Conservation (phyloP, 345 rosid genomes). For the Populus alba region DNA sequence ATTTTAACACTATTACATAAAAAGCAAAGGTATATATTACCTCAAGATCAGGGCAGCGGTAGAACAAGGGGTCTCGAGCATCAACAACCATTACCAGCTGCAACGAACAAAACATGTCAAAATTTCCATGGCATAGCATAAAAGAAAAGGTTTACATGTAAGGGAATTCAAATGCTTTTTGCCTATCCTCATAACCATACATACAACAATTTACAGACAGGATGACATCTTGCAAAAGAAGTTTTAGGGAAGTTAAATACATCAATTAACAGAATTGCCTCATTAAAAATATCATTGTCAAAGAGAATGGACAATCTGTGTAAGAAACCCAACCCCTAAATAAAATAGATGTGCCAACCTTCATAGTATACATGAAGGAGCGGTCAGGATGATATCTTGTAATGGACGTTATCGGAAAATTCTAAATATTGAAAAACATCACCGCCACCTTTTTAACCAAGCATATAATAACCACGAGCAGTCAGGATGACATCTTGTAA, state of each 20-base stretch:
- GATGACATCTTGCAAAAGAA: too few relatives aligned
- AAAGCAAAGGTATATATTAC: conserved; percentile 33
- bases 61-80: conserved; percentile 87
- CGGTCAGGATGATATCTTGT: too few relatives aligned
- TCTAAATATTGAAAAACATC: too few relatives aligned
- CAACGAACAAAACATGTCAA: conserved; percentile 11
- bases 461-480: background rate
- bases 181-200: too few relatives aligned
- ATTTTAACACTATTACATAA: background rate
- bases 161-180: background rate
- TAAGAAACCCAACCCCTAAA: background rate
- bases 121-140: background rate
- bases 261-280: too few relatives aligned
- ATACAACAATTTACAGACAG: too few relatives aligned
- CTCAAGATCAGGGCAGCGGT: conserved; percentile 94
- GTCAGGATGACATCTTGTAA: background rate
- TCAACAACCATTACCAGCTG: conserved; percentile 99
- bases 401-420: too few relatives aligned
- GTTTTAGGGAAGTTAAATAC: too few relatives aligned
- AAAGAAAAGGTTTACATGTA: background rate
- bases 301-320: background rate
- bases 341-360: background rate
- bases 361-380: background rate
- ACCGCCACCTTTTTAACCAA: background rate
- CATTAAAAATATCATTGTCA: too few relatives aligned